Evolutionary conservation across 2,329 filamentous ascomycete species (phyloP), one percentile per base, ranked within the genome.

Genomic region (Aspergillus caelatus): DNA sequence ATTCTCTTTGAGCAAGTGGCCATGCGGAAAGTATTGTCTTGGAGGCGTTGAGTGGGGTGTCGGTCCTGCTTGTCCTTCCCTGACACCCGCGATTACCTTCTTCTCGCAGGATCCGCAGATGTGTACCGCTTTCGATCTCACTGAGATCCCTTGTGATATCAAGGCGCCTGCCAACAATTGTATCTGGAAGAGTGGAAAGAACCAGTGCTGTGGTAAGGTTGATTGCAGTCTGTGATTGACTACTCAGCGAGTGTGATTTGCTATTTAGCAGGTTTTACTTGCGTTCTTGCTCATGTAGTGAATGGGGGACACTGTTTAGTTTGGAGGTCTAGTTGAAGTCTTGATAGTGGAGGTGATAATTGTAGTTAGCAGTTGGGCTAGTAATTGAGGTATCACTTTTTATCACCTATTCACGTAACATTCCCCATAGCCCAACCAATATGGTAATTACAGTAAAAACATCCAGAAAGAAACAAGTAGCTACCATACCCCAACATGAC

Each of bases 11-110:
- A 63, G 54, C 50, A 61, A 61, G 34, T 65, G 62, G 62, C 64
- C 62, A 2, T 64, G 64, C 32, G 64, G 64, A 10, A 65, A 59
- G 58, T 65, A 64, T 58, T 65, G 64, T 45, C 62, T 65, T 6
- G 61, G 61, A 26, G 64, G 64, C 6, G 57, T 59, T 11, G 36
- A 58, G 19, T 26, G 58, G 23, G 64, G 64, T 4, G 19, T 65
- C 5, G 64, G 64, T 4, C 61, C 62, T 2, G 64, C 64, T 34
- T 65, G 62, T 52, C 64, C 64, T 1, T 45, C 62, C 9, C n/a
- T 26, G 5, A 60, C 57, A 2, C 64, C 64, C 4, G 64, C 64
- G 0, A 41, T 65, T 41, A 65, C 64, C 14, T 65, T 65, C 45
- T 63, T 57, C 28, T 55, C 58, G 41, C 45, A 62, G 34, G 64